These are phyloP conservation scores for Cercis canadensis DNA, from an alignment of 306 rosid genomes.

Conservation along the genomic window DNA sequence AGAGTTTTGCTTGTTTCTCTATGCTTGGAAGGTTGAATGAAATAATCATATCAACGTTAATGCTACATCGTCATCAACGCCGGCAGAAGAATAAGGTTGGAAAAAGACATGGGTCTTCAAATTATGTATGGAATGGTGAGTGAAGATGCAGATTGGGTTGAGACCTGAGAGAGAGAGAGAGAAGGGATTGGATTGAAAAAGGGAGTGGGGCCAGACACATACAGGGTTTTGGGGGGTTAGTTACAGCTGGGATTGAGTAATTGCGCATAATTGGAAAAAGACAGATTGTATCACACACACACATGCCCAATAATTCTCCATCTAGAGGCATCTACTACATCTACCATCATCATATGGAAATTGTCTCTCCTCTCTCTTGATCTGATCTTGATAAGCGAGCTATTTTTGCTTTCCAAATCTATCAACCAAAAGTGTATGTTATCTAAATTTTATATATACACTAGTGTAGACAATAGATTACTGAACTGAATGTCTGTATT, in stretches of 20 bases:
- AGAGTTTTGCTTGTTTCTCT: constrained; percentile 83
- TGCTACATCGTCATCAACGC: constrained; percentile 30
- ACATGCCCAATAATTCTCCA: constrained; percentile 63
- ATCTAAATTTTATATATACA: constrained; percentile 40
- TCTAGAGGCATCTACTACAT: constrained; percentile 52
- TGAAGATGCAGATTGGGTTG: constrained; percentile 44
- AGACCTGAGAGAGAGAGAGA: no score
- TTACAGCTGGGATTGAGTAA: constrained; percentile 70
- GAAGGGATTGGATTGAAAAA: constrained; percentile 29
- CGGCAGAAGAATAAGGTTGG: constrained; percentile 52
- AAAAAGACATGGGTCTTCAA: constrained; percentile 41
- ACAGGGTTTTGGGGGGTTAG: constrained; percentile 42
- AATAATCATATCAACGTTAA: constrained; percentile 1
- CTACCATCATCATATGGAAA: constrained; percentile 37
- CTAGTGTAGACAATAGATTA: constrained; percentile 23
- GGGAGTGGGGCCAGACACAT: constrained; percentile 47
- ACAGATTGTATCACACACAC: constrained; percentile 53
- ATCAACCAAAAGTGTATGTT: constrained; percentile 43
- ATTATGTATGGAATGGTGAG: constrained; percentile 38
- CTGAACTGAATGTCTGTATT: constrained; percentile 55
- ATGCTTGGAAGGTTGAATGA: constrained; percentile 90
- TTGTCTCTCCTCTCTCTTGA: constrained; percentile 51
- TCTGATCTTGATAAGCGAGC: constrained; percentile 67
- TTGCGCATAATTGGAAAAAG: constrained; percentile 65
- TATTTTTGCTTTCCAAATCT: constrained; percentile 40